Evolutionary conservation across 164 flowering plant genomes (phyloP).

Genomic region (Tetrastigma voinierianum): DNA sequence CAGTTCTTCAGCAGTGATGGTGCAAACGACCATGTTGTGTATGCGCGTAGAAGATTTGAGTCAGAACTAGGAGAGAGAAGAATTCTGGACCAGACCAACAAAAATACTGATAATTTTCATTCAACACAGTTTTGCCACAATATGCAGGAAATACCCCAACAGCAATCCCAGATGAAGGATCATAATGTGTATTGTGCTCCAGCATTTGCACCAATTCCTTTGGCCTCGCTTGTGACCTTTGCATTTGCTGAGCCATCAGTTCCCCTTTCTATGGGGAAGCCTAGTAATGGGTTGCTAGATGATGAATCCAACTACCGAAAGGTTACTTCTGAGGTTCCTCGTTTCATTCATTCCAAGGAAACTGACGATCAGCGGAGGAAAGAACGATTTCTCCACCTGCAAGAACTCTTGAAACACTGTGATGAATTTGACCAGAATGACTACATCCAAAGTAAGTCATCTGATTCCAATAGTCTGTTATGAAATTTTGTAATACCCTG

Average conservation of each 20-base stretch:
- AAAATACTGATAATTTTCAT: background rate
- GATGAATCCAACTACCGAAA: background rate
- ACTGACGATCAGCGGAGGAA: slow-evolving; percentile 9
- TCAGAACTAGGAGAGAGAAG: slow-evolving; percentile 3
- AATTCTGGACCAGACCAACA: background rate
- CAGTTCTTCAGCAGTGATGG: slow-evolving; percentile 1
- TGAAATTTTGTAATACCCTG: too few relatives aligned
- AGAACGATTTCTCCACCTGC: slow-evolving; percentile 7
- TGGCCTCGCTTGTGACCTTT: slow-evolving; percentile 3
- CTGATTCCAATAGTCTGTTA: background rate
- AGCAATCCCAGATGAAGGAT: background rate
- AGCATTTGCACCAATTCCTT: slow-evolving; percentile 2
- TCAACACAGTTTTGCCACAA: background rate
- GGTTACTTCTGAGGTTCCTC: slow-evolving; percentile 8
- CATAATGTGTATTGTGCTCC: background rate
- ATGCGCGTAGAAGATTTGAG: background rate
- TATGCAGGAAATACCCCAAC: slow-evolving; percentile 4
- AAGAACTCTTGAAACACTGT: slow-evolving; percentile 12
- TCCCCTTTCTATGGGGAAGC: slow-evolving; percentile 3
- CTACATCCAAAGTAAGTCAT: slow-evolving; percentile 11
- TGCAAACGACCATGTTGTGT: slow-evolving; percentile 1
- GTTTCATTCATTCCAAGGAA: background rate
- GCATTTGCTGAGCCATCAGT: slow-evolving; percentile 2
- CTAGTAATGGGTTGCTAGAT: background rate
- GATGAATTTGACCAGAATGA: slow-evolving; percentile 16